These are phyloP conservation scores for Apiospora arundinis DNA, from an alignment of 2,329 filamentous ascomycete genomes.

Conservation along the genomic window DNA sequence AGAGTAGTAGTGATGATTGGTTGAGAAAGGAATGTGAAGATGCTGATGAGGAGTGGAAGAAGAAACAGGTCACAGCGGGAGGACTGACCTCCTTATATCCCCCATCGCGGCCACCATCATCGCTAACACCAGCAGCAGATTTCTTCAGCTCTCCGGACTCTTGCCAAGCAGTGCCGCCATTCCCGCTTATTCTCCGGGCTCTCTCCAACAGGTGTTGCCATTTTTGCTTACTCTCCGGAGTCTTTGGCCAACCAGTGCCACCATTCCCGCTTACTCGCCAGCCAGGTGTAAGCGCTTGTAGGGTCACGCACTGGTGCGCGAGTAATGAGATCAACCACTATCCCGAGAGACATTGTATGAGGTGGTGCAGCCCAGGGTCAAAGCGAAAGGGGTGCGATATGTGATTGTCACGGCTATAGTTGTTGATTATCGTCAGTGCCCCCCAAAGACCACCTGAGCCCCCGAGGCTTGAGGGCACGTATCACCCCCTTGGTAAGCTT, in stretches of 20 bases:
- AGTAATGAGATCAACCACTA: background rate
- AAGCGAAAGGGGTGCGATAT: background rate
- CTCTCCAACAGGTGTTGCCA: too few species aligned
- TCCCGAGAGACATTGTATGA: background rate
- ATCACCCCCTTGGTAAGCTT: background rate
- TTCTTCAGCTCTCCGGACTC: background rate
- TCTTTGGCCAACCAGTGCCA: too few species aligned
- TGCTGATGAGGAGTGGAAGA: background rate
- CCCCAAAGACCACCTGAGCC: background rate
- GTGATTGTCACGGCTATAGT: background rate
- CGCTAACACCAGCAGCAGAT: background rate
- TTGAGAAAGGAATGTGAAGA: background rate
- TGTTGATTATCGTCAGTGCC: background rate
- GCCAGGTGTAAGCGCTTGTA: background rate
- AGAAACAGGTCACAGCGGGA: background rate
- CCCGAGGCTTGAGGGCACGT: background rate
- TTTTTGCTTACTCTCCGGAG: too few species aligned
- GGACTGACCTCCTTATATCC: background rate
- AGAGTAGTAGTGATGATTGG: background rate
- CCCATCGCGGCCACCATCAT: background rate
- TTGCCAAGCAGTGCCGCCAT: too few species aligned
- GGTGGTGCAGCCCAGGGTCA: background rate
- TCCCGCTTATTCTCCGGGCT: background rate
- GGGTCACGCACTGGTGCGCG: background rate
- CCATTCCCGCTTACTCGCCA: background rate